Evolutionary conservation across 345 rosid genomes (phyloP), one percentile per base, ranked within the genome.

Genomic region (Dovyalis caffra): DNA sequence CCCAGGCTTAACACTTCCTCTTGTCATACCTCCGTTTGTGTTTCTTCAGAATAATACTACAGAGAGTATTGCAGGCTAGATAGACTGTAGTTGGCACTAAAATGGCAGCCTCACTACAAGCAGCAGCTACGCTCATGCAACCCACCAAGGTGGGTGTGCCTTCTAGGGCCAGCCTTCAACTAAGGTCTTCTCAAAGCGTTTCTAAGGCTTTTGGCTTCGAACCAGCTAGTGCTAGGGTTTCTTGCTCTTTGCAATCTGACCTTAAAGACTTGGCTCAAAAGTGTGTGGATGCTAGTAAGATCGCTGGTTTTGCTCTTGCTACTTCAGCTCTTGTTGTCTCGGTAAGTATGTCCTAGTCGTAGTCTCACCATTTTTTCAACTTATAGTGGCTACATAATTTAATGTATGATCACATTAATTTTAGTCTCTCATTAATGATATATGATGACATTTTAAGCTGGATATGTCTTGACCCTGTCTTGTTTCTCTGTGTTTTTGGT

Each of bases 261-360:
- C 29, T 89, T 43, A 89, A 91, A 79, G 95, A 90, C 76, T 80
- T 95, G 66, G 88, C 97, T 70, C 87, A 76, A 20, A 92, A 91
- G 85, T 91, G 86, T 73, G 70, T 78, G 5, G 97, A 91, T 76
- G 95, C 90, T 58, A 76, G 90, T 77, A 92, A 92, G 88, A 74
- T 95, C 2, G 93, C 94, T 61, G 94, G 97, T 29, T 90, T 92
- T 58, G 93, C 97, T 66, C 97, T 95, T 25, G 99, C 99, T 26
- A 90, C 99, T 38, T 95, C 97, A 16, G 99, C 99, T 56, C 94
- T 95, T 60, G 92, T 95, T n/a, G 95, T 76, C 83, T 92, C 99
- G 85, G 97, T 94, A 85, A 64, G 75, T 23, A 61, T 33, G 31
- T 21, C 61, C 9, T 56, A 9, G 11, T 9, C 61, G n/a, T n/a